Evolutionary conservation across 169 alveolate genomes (phyloP).

Genomic region (Cyclospora cayetanensis): DNA sequence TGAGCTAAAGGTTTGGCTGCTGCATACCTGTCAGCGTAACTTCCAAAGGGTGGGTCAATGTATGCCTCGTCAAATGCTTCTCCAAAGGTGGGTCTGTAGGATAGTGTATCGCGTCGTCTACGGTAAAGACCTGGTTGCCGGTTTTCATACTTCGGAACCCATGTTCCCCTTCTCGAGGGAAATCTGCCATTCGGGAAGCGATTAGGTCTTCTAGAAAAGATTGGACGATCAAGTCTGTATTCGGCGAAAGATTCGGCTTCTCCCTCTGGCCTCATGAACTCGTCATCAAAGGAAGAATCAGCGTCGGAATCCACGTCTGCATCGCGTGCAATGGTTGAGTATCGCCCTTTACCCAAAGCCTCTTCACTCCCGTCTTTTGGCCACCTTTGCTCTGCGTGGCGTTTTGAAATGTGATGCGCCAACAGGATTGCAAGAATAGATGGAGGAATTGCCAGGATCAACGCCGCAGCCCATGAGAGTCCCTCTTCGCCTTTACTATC

Average conservation of each 20-base stretch:
- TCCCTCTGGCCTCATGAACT: not conserved
- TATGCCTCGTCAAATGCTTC: not conserved
- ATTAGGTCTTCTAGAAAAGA: not conserved
- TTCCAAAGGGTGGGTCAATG: not conserved
- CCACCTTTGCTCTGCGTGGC: not conserved
- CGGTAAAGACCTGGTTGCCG: not conserved
- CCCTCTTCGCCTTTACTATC: not conserved
- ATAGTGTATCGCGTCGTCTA: not conserved
- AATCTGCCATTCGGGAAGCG: not conserved
- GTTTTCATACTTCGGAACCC: not conserved
- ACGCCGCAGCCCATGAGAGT: constrained; percentile 13
- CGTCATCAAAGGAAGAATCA: not conserved
- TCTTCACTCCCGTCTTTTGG: not conserved
- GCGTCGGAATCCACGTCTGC: not conserved
- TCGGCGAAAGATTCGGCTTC: not conserved
- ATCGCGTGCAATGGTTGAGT: not conserved
- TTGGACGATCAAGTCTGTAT: not conserved
- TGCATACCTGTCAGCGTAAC: not conserved
- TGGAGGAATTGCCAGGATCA: not conserved
- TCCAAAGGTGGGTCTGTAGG: not conserved
- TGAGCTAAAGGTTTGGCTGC: not conserved
- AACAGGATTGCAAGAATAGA: not conserved
- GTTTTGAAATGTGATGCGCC: not conserved
- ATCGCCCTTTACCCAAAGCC: not conserved
- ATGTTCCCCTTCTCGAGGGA: not conserved